Evolutionary conservation across 257 asterid genomes (phyloP).

Genomic region (Mentha longifolia): DNA sequence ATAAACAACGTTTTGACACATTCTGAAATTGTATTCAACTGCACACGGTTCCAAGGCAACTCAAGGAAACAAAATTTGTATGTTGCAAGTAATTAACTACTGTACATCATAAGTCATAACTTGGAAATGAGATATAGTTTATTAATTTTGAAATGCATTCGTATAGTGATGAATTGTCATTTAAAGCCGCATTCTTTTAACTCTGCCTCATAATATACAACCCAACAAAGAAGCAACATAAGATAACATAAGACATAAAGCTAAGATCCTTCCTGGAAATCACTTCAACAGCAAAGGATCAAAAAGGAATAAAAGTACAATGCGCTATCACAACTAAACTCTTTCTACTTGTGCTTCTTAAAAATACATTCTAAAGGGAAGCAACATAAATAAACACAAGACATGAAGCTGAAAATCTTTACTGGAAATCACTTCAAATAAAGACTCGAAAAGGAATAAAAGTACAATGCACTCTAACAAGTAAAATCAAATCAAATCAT

Average conservation of each 20-base stretch:
- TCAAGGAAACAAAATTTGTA: not conserved
- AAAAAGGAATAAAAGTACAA: not conserved
- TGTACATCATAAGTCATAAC: conserved; percentile 10
- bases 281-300: not conserved
- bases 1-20: not conserved
- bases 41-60: not conserved
- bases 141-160: not conserved
- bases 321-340: not conserved
- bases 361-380: not conserved
- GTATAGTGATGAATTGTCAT: not conserved
- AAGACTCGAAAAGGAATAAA: conserved; percentile 8
- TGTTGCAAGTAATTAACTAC: not conserved
- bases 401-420: conserved; percentile 1
- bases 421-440: not conserved
- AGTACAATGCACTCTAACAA: not conserved
- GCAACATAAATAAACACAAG: conserved; percentile 9
- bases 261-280: conserved; percentile 8
- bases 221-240: not conserved
- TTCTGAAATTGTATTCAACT: not conserved
- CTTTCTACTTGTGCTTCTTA: not conserved
- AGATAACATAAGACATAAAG: conserved; percentile 17
- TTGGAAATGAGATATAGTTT: not conserved
- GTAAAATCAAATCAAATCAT: conserved; percentile 12
- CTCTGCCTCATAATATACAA: not conserved
- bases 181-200: not conserved